Base-by-base conservation (phyloP, 805 yeast genomes). In the Pichia paraexigua region DNA sequence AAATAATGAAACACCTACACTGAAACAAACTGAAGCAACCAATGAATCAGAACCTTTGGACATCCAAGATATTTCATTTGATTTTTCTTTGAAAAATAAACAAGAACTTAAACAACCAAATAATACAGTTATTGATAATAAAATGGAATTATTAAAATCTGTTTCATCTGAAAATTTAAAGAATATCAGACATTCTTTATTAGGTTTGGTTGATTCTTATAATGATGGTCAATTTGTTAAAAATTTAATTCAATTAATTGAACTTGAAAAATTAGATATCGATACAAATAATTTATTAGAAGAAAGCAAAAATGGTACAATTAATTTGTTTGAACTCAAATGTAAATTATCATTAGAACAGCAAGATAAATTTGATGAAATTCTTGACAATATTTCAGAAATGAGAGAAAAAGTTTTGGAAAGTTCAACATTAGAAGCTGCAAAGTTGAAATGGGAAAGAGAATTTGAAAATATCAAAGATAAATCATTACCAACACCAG, bases 361-460 rank as follows among this genome's bases (percentile, higher is more conserved):
- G 46, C 77, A 71, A 50, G 71, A 67, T 6, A 67, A 71, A 45
- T 92, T 91, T 64, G 86, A 88, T 60, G 71, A 70, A 20, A 77
- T 82, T 0, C 67, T 94, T 46, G 91, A 89, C 56, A 66, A 73
- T 2, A 79, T 85, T 58, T 91, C 94, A 58, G 79, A 78, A 51
- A 80, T 79, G 25, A 79, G 99, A 63, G 97, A 94, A 65, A 71
- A 78, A 45, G 77, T 77, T 30, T 64, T 94, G 32, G 99, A 94
- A 67, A 71, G 80, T 20, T 77, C 85, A 53, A 92, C 96, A 3
- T 73, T 87, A 1, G 91, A 86, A 56, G 91, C 92, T 1, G 95
- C 98, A 0, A 80, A 79, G 56, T 88, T 84, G 60, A 85, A 87
- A 65, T 92, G 99, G 99, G 83, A 80, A 63, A 83, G 82, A 58